Conservation (phyloP, 2,329 filamentous ascomycete genomes). For the Ploettnerulaceae sp. region DNA sequence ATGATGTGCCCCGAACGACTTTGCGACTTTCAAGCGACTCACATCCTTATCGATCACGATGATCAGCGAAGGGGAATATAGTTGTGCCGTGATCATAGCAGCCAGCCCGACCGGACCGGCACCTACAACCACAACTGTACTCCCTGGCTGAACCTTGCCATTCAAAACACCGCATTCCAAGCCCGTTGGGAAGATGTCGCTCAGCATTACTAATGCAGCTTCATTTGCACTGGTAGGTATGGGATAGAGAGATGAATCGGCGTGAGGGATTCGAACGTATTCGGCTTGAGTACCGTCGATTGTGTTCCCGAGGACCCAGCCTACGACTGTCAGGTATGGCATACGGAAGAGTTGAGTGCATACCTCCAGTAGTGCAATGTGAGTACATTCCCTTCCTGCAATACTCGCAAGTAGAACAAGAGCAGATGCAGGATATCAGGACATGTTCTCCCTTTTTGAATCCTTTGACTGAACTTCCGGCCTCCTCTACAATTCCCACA, state of each 20-base stretch:
- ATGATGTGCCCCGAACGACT: slow-evolving; percentile 44
- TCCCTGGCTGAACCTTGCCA: slow-evolving; percentile 47
- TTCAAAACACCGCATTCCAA: slow-evolving; percentile 50
- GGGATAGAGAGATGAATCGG: slow-evolving; percentile 74
- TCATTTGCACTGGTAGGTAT: slow-evolving; percentile 76
- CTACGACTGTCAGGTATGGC: slow-evolving; percentile 8
- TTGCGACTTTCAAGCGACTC: slow-evolving; percentile 43
- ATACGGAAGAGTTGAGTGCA: not conserved
- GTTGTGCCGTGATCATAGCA: slow-evolving; percentile 47
- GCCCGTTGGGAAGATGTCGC: slow-evolving; percentile 53
- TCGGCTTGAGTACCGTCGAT: slow-evolving; percentile 82
- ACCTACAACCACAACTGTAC: slow-evolving; percentile 50
- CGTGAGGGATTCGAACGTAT: slow-evolving; percentile 76
- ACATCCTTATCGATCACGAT: slow-evolving; percentile 49
- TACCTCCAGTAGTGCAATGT: slow-evolving; percentile 46
- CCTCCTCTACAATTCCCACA: slow-evolving; percentile 43
- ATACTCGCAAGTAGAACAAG: slow-evolving; percentile 47
- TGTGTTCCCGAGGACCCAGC: slow-evolving; percentile 50
- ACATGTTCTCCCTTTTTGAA: slow-evolving; percentile 62
- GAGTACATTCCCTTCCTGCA: slow-evolving; percentile 48
- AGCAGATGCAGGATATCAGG: slow-evolving; percentile 47
- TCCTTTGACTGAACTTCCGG: slow-evolving; percentile 48
- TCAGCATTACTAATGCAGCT: slow-evolving; percentile 61
- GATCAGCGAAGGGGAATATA: slow-evolving; percentile 48
- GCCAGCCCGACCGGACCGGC: slow-evolving; percentile 53